These are phyloP conservation scores for Backusella australiensis DNA, from an alignment of 192 early-diverging fungal genomes.

Conservation along the genomic window DNA sequence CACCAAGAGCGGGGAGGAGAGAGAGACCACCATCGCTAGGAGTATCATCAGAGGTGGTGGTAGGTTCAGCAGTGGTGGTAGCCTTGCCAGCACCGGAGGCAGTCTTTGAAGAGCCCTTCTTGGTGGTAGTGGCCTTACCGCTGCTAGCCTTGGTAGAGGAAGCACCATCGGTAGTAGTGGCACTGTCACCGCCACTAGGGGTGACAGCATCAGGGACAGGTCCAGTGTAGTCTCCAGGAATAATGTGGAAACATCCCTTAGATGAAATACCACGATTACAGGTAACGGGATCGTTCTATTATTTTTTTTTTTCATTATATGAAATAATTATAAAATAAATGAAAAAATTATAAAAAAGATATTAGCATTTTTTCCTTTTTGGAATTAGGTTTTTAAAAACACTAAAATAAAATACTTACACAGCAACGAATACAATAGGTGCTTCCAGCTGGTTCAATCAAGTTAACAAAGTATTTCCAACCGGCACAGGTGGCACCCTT, in stretches of 20 bases:
- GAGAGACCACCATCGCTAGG: too few relatives aligned
- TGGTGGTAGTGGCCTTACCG: not conserved
- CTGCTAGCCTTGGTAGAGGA: not conserved
- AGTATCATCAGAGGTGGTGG: not conserved
- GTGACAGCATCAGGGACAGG: not conserved
- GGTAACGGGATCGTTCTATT: conserved; percentile 30
- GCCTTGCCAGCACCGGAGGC: not conserved
- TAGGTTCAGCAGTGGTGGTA: not conserved
- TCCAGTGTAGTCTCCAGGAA: conserved; percentile 48
- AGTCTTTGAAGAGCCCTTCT: not conserved
- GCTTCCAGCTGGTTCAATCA: conserved; percentile 48
- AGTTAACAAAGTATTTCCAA: conserved; percentile 48
- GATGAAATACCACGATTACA: conserved; percentile 45
- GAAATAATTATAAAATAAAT: not conserved
- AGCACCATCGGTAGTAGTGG: not conserved
- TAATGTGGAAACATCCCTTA: conserved; percentile 38
- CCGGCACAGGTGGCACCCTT: conserved; percentile 40
- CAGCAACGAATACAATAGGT: conserved; percentile 55
- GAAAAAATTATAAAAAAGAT: not conserved
- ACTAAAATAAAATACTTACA: conserved; percentile 16
- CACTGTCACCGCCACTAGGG: not conserved
- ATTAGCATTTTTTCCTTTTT: not conserved
- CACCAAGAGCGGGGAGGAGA: too few relatives aligned
- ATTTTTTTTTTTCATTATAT: not conserved
- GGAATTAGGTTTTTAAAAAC: not conserved